Base-by-base conservation (phyloP, 2,329 filamentous ascomycete genomes). In the Aspergillus sp. region DNA sequence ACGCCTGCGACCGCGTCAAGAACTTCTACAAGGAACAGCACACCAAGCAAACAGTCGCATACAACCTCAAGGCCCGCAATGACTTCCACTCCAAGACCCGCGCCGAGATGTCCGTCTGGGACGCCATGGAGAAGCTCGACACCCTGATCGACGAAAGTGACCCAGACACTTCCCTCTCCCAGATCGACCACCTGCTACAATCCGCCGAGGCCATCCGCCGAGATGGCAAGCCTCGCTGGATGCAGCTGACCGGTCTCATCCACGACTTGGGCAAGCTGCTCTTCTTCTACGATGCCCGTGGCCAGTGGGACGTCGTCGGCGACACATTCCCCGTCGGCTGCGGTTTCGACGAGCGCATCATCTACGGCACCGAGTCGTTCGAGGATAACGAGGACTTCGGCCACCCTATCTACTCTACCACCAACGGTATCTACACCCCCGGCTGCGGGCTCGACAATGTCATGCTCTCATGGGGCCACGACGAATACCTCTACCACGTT, bases 301-400 rank as follows among this genome's bases (percentile, higher is more conserved):
- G 91, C 51, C 92, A 96, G 77, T 96, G 92, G 92, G 91, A 96
- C 69, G 91, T 96, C 3, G 92, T 96, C 24, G 92, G 92, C 56
- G 77, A 80, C 54, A 79, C 77, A 0, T 80, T 80, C 66, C 75
- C 76, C 30, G 77, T 80, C 11, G 77, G 77, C 34, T 77, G 75
- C 56, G 76, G 64, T 20, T 80, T 78, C 70, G 88, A 91, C 69
- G 78, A 87, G 58, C 80, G 83, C 64, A 93, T 93, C 79, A 89
- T 96, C 77, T 91, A 93, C 76, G 86, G 89, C 0, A 85, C 88
- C 53, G 91, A 78, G 24, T 77, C 88, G 22, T 96, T 96, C 75
- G 77, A 74, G 60, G 81, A 78, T 54, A 96, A 96, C 78, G 89
- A 90, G 0, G 92, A 96, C 76, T 81, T 74, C 68, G 73, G 76